Conservation (phyloP, 1,284 basidiomycete species). For the Naganishia sp. region DNA sequence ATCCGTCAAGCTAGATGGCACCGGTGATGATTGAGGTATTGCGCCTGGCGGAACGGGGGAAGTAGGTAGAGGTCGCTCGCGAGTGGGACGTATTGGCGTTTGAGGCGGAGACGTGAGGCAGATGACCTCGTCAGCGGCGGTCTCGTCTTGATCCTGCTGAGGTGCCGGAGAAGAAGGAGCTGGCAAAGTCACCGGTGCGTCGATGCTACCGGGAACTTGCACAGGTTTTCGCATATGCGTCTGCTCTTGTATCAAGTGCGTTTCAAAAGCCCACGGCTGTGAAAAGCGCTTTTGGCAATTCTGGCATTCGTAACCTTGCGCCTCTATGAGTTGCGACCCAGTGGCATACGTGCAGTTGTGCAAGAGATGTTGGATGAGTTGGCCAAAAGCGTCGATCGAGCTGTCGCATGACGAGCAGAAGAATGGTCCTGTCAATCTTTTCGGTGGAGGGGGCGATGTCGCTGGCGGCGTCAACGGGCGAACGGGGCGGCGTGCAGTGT, state of each 20-base stretch:
- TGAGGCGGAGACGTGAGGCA: neutral
- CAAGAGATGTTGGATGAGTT: slow-evolving; percentile 2
- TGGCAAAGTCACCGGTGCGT: no score
- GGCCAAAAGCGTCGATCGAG: neutral
- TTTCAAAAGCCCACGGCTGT: slow-evolving; percentile 6
- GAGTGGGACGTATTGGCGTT: neutral
- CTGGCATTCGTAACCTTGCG: slow-evolving; percentile 11
- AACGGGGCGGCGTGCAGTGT: neutral
- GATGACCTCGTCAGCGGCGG: neutral
- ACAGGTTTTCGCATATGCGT: slow-evolving; percentile 13
- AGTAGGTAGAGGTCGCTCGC: neutral
- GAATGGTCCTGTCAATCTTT: neutral
- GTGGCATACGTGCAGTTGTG: neutral
- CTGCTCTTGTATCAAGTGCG: slow-evolving; percentile 1
- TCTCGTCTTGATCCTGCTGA: neutral
- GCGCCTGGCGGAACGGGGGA: neutral
- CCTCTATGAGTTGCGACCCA: neutral
- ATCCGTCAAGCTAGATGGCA: neutral
- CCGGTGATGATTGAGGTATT: neutral
- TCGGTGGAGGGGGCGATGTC: neutral
- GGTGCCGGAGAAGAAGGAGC: no score
- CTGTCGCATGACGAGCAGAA: slow-evolving; percentile 7
- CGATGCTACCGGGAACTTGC: no score
- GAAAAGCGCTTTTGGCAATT: slow-evolving; percentile 1
- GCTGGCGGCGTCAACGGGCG: neutral